Evolutionary conservation across 1,284 basidiomycete genomes (phyloP).

Genomic region (Phellopilus nigrolimitatus): DNA sequence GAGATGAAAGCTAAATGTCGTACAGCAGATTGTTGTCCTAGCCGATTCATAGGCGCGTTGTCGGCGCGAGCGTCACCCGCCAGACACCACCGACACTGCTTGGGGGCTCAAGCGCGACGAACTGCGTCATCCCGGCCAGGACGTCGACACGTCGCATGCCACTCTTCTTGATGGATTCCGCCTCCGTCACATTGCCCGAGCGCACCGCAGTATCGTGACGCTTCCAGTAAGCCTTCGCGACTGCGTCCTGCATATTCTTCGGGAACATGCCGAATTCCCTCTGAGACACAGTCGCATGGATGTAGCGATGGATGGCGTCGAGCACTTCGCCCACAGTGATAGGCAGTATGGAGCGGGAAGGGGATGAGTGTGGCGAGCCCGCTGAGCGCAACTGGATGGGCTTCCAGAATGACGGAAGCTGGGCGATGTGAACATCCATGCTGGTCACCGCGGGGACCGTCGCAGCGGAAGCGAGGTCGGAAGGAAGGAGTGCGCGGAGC

Average conservation of each 20-base stretch:
- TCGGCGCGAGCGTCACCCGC: constrained; percentile 4
- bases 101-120: constrained; percentile 5
- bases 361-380: background rate
- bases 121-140: constrained; percentile 7
- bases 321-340: constrained; percentile 17
- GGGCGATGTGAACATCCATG: constrained; percentile 11
- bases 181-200: constrained; percentile 4
- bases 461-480: constrained; percentile 5
- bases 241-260: constrained; percentile 1
- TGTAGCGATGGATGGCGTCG: constrained; percentile 12
- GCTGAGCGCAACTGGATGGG: constrained; percentile 8
- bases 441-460: constrained; percentile 4
- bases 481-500: constrained; percentile 5
- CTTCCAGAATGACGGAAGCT: constrained; percentile 16
- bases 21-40: too few species aligned
- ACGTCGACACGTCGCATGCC: constrained; percentile 16
- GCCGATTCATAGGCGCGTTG: background rate
- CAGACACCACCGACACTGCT: constrained; percentile 1
- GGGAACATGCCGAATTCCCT: constrained; percentile 14
- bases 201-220: constrained; percentile 5
- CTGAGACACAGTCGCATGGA: constrained; percentile 6
- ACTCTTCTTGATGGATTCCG: constrained; percentile 3
- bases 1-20: background rate
- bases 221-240: constrained; percentile 7
- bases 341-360: background rate